Conservation (phyloP, 352 stramenopile genomes). For the Phytophthora europaea region DNA sequence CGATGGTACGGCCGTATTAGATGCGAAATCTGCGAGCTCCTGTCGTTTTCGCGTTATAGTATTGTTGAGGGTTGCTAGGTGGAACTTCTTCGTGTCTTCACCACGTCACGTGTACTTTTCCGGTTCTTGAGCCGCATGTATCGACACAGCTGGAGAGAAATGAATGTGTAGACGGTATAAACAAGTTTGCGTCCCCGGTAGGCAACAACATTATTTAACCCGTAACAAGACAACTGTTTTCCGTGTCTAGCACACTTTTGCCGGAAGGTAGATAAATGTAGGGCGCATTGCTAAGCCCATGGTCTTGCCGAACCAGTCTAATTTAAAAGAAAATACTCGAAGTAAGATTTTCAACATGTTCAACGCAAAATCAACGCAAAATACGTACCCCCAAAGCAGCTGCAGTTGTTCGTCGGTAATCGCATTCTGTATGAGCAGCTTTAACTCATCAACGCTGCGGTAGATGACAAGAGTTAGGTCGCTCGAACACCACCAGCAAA, state of each 20-base stretch:
- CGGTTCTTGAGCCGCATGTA: too few relatives aligned
- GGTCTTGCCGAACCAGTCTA: slow-evolving; percentile 40
- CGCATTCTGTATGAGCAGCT: slow-evolving; percentile 44
- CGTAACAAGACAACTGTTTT: too few relatives aligned
- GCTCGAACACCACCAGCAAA: background rate
- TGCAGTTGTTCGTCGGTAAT: slow-evolving; percentile 52
- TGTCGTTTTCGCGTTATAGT: too few relatives aligned
- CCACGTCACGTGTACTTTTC: too few relatives aligned
- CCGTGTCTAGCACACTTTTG: background rate
- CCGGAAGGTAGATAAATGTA: background rate
- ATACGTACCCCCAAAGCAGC: slow-evolving; percentile 55
- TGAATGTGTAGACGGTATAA: too few relatives aligned
- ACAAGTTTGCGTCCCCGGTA: too few relatives aligned
- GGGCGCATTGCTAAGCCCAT: slow-evolving; percentile 32
- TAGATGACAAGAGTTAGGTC: slow-evolving; percentile 10
- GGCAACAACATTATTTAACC: too few relatives aligned
- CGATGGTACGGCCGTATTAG: too few relatives aligned
- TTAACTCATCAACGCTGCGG: slow-evolving; percentile 49
- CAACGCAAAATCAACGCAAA: background rate
- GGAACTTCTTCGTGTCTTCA: too few relatives aligned
- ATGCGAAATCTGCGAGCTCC: too few relatives aligned
- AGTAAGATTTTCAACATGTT: background rate
- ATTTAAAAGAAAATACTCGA: background rate
- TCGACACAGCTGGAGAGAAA: too few relatives aligned
- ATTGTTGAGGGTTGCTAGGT: too few relatives aligned